A percentile compares a stretch with the other conserved stretches of the same genome.
These are phyloP conservation scores for Cladobotryum mycophilum DNA, from an alignment of 2,329 filamentous ascomycete genomes.

Conservation along the genomic window DNA sequence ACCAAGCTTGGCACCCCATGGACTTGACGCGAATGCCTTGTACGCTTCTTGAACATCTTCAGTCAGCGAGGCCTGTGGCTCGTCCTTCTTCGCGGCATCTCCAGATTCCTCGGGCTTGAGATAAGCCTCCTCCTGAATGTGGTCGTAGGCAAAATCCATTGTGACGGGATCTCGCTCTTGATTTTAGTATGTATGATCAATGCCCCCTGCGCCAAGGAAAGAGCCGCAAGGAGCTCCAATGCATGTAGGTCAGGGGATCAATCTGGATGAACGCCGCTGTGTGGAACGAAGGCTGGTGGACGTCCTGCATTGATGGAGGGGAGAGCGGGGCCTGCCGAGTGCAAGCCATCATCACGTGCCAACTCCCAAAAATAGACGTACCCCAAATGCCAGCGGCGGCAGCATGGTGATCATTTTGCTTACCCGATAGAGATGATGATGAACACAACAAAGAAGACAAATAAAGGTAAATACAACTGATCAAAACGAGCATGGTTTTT, in stretches of 20 bases:
- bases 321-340: no score
- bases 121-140: constrained; percentile 80
- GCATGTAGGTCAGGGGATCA: neutral
- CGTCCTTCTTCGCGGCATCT: constrained; percentile 34
- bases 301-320: neutral
- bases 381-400: no score
- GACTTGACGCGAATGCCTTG: constrained; percentile 82
- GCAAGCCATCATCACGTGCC: no score
- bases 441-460: no score
- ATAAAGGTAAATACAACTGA: no score
- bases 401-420: no score
- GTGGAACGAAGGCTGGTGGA: neutral
- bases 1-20: constrained; percentile 84
- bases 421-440: no score
- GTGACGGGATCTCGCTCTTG: constrained; percentile 5
- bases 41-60: constrained; percentile 92
- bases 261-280: neutral
- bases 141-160: constrained; percentile 98
- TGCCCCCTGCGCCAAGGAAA: constrained; percentile 1
- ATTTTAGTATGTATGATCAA: neutral
- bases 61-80: constrained; percentile 58
- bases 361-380: no score
- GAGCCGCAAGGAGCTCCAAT: neutral
- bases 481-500: no score
- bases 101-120: constrained; percentile 46